Base-by-base conservation (phyloP, 1,139 yeast genomes). In the Geotrichum klebahnii region DNA sequence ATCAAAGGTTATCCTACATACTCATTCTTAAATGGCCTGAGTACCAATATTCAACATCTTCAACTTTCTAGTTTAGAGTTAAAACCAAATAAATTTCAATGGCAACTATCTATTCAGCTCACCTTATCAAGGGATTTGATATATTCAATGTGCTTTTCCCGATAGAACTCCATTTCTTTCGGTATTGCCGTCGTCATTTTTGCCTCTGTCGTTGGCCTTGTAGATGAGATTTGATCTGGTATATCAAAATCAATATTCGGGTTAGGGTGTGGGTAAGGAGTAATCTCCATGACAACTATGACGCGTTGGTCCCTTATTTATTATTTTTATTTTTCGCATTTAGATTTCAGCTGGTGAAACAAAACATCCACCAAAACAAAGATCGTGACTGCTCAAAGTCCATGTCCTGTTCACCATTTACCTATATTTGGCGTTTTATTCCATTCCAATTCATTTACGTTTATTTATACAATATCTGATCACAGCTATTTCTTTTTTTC, bases 1-100 rank as follows among this genome's bases (percentile, higher is more conserved):
- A 24, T 17, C 12, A 26, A n/a, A n/a, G n/a, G n/a, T n/a, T n/a
- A n/a, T n/a, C n/a, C 39, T 44, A 50, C 67, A 19, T 55, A 61
- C 71, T 88, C 75, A 92, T 70, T 38, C 97, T 76, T 48, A 92
- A 74, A 66, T 92, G 97, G 62, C 94, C 97, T 23, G 89, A 79
- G 50, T 90, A 69, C 94, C 96, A 89, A 67, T 88, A 90, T 60
- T 85, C 94, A 50, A 83, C 76, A 53, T 78, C 82, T 49, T 79
- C 75, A 24, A 72, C 70, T 46, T 73, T 70, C 51, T 73, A 48
- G 26, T 35, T 23, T 20, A 24, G 32, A 31, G 29, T 28, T n/a
- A 34, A n/a, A 23, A 34, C 32, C 16, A 6, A n/a, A n/a, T 5
- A 34, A 10, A 17, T 43, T 14, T 35, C 16, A 8, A 10, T 2